Conservation (phyloP, 2,329 filamentous ascomycete species). For the Fusarium camptoceras region DNA sequence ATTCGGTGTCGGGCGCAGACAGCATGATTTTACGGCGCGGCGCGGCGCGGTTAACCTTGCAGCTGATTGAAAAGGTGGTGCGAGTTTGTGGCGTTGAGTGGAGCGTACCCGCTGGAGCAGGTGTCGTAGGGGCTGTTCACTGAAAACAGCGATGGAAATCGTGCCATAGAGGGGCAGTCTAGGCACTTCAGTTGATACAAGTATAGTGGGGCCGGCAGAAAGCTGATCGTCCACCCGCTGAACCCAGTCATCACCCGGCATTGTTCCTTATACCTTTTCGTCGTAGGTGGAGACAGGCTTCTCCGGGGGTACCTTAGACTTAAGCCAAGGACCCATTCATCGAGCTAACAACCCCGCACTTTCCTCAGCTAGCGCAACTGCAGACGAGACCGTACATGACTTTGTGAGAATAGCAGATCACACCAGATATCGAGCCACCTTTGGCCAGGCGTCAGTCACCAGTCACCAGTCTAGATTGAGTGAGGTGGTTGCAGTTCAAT, state of each 20-base stretch:
- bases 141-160: constrained; percentile 31
- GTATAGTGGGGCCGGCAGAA: constrained; percentile 29
- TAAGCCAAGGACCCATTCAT: constrained; percentile 21
- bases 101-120: constrained; percentile 9
- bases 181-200: constrained; percentile 20
- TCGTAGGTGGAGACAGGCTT: background rate
- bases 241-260: constrained; percentile 14
- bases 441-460: constrained; percentile 17
- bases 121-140: constrained; percentile 20
- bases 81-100: constrained; percentile 39
- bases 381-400: constrained; percentile 28
- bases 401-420: constrained; percentile 34
- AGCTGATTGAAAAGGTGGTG: constrained; percentile 22
- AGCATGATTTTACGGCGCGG: constrained; percentile 33
- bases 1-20: constrained; percentile 27
- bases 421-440: constrained; percentile 36
- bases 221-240: constrained; percentile 28
- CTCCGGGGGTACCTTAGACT: constrained; percentile 17
- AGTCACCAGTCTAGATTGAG: constrained; percentile 16
- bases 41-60: constrained; percentile 16
- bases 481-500: constrained; percentile 37
- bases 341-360: constrained; percentile 36
- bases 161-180: constrained; percentile 21
- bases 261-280: constrained; percentile 21
- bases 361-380: constrained; percentile 27